Conservation (phyloP, 257 asterid species). For the Salvia rosmarinus region DNA sequence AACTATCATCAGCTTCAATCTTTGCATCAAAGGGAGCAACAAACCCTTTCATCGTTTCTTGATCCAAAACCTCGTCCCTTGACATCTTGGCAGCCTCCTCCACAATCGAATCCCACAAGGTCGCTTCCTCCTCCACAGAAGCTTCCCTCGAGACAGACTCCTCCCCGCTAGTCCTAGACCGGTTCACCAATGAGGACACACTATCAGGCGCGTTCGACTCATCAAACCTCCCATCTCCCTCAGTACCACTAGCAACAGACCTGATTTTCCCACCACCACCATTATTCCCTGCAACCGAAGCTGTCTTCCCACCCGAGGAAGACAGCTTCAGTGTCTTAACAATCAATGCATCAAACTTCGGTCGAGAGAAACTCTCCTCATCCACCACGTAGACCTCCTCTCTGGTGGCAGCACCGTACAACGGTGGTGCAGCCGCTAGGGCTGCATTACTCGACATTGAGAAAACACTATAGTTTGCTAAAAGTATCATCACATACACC, state of each 20-base stretch:
- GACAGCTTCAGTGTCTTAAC: slow-evolving; percentile 50
- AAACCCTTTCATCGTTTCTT: slow-evolving; percentile 54
- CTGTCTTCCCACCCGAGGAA: slow-evolving; percentile 57
- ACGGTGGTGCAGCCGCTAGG: slow-evolving; percentile 51
- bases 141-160: slow-evolving; percentile 57
- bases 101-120: slow-evolving; percentile 65
- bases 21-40: slow-evolving; percentile 70
- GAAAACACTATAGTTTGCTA: slow-evolving; percentile 86
- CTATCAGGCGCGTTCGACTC: slow-evolving; percentile 50
- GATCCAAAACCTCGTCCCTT: slow-evolving; percentile 63
- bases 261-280: slow-evolving; percentile 72
- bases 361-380: slow-evolving; percentile 39
- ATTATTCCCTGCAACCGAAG: slow-evolving; percentile 61
- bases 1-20: slow-evolving; percentile 60
- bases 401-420: slow-evolving; percentile 9
- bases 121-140: slow-evolving; percentile 52
- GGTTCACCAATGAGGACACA: slow-evolving; percentile 45
- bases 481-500: slow-evolving; percentile 90
- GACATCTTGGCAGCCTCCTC: slow-evolving; percentile 67
- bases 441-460: slow-evolving; percentile 66
- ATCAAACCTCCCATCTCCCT: slow-evolving; percentile 80
- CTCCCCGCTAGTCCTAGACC: slow-evolving; percentile 51
- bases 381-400: slow-evolving; percentile 49
- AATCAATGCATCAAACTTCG: slow-evolving; percentile 59
- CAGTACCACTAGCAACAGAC: slow-evolving; percentile 64